phyloP scores from a whole-genome alignment of 176 grass and related monocot genomes.

The Oryza meridionalis region DNA sequence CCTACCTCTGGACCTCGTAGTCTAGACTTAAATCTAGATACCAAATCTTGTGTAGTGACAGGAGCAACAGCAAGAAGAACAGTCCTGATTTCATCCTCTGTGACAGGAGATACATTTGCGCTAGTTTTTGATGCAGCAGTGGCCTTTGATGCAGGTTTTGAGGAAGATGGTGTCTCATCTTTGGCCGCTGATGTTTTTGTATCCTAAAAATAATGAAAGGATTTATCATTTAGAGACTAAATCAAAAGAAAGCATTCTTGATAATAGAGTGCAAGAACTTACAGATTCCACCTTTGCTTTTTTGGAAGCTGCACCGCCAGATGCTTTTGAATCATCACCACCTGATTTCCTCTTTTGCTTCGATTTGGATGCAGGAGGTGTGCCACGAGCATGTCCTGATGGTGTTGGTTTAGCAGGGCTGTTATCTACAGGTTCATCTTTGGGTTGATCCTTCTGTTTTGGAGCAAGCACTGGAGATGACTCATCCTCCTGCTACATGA shows the following conservation, averaged over 20 bases:
- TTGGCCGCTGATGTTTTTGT: conserved; percentile 54
- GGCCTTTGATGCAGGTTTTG: conserved; percentile 60
- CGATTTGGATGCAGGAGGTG: conserved; percentile 77
- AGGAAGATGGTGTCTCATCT: conserved; percentile 55
- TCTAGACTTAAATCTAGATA: conserved; percentile 91
- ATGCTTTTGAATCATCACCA: conserved; percentile 68
- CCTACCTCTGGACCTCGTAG: conserved; percentile 78
- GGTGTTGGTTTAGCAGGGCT: conserved; percentile 67
- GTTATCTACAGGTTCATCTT: conserved; percentile 81
- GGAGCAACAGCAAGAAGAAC: conserved; percentile 78
- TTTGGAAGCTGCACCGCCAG: conserved; percentile 63
- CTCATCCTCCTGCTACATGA: conserved; percentile 71
- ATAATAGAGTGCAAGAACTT: conserved; percentile 41
- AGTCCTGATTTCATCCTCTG: conserved; percentile 91
- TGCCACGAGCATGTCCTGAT: conserved; percentile 54
- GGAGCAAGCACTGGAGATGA: conserved; percentile 83
- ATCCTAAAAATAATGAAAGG: conserved; percentile 46
- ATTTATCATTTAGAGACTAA: background rate
- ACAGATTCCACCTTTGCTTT: conserved; percentile 82
- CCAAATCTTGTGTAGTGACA: conserved; percentile 87
- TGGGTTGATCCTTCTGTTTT: conserved; percentile 76
- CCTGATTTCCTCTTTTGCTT: conserved; percentile 85
- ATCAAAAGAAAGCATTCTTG: conserved; percentile 21
- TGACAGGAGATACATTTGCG: conserved; percentile 63
- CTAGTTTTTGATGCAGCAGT: conserved; percentile 45